These are phyloP conservation scores for Tolypocladium cylindrosporum DNA, from an alignment of 2,329 filamentous ascomycete genomes.

Conservation along the genomic window DNA sequence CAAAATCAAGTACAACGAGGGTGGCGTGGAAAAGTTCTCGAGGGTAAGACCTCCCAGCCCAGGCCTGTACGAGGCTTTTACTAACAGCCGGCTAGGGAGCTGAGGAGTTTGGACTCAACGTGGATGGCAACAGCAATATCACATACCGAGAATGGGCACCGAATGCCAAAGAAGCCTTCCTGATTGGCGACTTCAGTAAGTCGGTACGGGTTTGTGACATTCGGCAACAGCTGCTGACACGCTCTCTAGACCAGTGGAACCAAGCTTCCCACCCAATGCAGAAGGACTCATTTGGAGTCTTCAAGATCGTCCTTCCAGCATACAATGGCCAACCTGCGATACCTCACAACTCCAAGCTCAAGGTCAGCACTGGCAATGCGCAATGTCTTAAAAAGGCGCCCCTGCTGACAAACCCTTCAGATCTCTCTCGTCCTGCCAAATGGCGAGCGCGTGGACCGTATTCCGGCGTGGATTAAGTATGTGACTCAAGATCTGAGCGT, in stretches of 20 bases:
- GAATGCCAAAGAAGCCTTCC: slow-evolving; percentile 71
- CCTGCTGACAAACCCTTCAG: slow-evolving; percentile 17
- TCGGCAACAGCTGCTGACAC: slow-evolving; percentile 15
- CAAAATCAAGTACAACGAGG: slow-evolving; percentile 72
- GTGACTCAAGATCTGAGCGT: slow-evolving; percentile 87
- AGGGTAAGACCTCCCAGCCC: slow-evolving; percentile 39
- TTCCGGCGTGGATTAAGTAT: slow-evolving; percentile 95
- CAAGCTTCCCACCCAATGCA: slow-evolving; percentile 76
- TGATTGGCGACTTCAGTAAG: slow-evolving; percentile 92
- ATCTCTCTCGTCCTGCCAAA: slow-evolving; percentile 73
- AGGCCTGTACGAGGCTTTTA: slow-evolving; percentile 1
- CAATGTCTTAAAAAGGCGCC: neutral
- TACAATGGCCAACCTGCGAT: slow-evolving; percentile 68
- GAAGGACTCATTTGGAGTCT: slow-evolving; percentile 76
- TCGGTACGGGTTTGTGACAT: neutral
- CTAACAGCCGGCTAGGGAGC: slow-evolving; percentile 50
- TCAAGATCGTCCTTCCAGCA: slow-evolving; percentile 69
- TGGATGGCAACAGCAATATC: slow-evolving; percentile 73
- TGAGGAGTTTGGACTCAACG: slow-evolving; percentile 79
- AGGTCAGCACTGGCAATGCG: slow-evolving; percentile 45
- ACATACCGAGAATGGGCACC: slow-evolving; percentile 94
- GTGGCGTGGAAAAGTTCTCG: slow-evolving; percentile 85
- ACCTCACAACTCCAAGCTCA: slow-evolving; percentile 89
- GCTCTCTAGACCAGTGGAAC: slow-evolving; percentile 68
- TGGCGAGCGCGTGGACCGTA: slow-evolving; percentile 73